Conservation (phyloP, 192 early-diverging fungal species). For the Podila epigama region DNA sequence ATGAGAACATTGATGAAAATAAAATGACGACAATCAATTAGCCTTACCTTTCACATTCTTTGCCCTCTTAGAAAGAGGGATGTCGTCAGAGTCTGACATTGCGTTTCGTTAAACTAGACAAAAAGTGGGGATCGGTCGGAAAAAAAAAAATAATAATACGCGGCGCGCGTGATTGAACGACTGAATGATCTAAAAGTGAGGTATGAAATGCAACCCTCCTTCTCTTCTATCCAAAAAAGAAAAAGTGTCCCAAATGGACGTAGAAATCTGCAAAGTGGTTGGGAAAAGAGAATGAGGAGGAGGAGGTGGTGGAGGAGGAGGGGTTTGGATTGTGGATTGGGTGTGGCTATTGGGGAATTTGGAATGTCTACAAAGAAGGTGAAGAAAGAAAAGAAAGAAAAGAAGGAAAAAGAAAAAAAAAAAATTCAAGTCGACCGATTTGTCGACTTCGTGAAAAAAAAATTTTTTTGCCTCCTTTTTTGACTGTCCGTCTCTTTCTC, state of each 20-base stretch:
- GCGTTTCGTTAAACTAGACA: too few relatives aligned
- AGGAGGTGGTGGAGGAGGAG: background rate
- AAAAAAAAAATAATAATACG: too few relatives aligned
- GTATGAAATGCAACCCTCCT: too few relatives aligned
- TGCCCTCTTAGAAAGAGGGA: slow-evolving; percentile 34
- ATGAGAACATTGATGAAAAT: too few relatives aligned
- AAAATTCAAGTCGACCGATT: slow-evolving; percentile 2
- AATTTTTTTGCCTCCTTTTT: background rate
- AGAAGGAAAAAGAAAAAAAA: slow-evolving; percentile 1
- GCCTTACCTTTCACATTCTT: background rate
- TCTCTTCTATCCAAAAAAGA: background rate
- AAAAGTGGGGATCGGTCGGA: background rate
- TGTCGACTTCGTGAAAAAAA: too few relatives aligned
- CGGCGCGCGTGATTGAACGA: too few relatives aligned
- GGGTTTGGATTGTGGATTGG: too few relatives aligned
- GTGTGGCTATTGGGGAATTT: too few relatives aligned
- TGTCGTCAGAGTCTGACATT: slow-evolving; percentile 57
- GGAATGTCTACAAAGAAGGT: background rate
- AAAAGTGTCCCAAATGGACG: background rate
- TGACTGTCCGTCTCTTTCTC: too few relatives aligned
- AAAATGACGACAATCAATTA: too few relatives aligned
- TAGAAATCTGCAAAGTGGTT: background rate
- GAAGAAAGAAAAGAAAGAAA: background rate
- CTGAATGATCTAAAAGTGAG: too few relatives aligned
- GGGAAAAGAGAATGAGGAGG: background rate